A percentile compares a stretch with the other conserved stretches of the same genome.
Conservation (phyloP, 352 stramenopile species). For the Phytophthora sp. region DNA sequence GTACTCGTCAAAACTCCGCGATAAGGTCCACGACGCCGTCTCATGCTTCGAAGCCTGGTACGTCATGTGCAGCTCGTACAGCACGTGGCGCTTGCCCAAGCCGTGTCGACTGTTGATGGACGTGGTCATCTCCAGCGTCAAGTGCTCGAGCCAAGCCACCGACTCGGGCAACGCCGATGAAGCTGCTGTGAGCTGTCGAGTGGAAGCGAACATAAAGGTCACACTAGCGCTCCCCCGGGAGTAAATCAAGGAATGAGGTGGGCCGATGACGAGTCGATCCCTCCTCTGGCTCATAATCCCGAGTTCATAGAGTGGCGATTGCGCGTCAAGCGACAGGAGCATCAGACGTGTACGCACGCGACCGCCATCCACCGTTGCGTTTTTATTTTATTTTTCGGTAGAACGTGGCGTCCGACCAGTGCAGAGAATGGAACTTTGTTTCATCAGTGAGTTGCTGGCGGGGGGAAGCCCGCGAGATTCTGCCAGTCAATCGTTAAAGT, state of each 20-base stretch:
- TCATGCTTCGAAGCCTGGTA: slow-evolving; percentile 35
- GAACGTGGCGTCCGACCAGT: too few relatives aligned
- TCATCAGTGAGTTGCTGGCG: slow-evolving; percentile 32
- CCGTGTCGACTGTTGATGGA: slow-evolving; percentile 19
- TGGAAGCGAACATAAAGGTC: slow-evolving; percentile 27
- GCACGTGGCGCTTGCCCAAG: slow-evolving; percentile 32
- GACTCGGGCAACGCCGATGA: slow-evolving; percentile 31
- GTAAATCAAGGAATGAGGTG: slow-evolving; percentile 29
- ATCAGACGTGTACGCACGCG: too few relatives aligned
- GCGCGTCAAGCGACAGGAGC: slow-evolving; percentile 14
- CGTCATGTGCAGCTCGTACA: slow-evolving; percentile 42
- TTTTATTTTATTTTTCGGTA: slow-evolving; percentile 21
- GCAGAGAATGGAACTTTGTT: neutral
- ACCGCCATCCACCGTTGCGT: too few relatives aligned
- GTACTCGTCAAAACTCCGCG: slow-evolving; percentile 50
- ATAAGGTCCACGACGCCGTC: slow-evolving; percentile 37
- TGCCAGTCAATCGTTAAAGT: too few relatives aligned
- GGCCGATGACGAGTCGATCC: slow-evolving; percentile 15
- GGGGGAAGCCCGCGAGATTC: too few relatives aligned
- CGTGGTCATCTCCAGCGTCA: slow-evolving; percentile 40
- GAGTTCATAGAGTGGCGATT: slow-evolving; percentile 15
- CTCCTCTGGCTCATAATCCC: slow-evolving; percentile 25
- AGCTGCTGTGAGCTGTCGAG: slow-evolving; percentile 1
- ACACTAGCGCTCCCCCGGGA: slow-evolving; percentile 10
- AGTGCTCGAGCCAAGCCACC: slow-evolving; percentile 39